Evolutionary conservation across 106 monocot species (phyloP).

Genomic region (Alisma plantagoaquatica): DNA sequence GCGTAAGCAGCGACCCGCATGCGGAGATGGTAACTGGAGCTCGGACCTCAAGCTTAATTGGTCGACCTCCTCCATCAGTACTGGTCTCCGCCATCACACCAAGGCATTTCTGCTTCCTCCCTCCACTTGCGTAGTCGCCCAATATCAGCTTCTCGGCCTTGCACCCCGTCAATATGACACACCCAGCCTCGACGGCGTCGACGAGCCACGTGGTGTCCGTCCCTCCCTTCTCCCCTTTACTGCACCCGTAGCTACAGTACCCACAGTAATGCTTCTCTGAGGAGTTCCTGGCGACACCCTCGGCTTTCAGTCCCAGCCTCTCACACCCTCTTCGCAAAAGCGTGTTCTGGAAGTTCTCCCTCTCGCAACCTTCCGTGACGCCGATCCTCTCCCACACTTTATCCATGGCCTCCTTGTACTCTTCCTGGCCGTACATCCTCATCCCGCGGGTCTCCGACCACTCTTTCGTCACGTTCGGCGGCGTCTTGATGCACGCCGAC

Average conservation of each 20-base stretch:
- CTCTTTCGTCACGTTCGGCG: slow-evolving; percentile 30
- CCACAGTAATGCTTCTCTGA: slow-evolving; percentile 67
- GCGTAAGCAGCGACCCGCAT: slow-evolving; percentile 66
- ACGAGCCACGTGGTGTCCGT: no score
- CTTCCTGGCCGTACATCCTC: slow-evolving; percentile 24
- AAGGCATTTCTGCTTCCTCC: slow-evolving; percentile 34
- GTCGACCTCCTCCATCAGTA: slow-evolving; percentile 10
- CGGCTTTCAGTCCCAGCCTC: slow-evolving; percentile 57
- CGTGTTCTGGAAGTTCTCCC: slow-evolving; percentile 78
- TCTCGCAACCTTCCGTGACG: slow-evolving; percentile 41
- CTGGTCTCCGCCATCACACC: slow-evolving; percentile 48
- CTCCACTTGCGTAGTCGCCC: not conserved
- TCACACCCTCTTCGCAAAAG: slow-evolving; percentile 73
- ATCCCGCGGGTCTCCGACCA: slow-evolving; percentile 50
- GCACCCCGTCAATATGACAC: slow-evolving; percentile 60
- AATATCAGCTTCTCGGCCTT: slow-evolving; percentile 66
- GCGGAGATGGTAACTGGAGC: slow-evolving; percentile 58
- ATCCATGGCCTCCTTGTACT: slow-evolving; percentile 66
- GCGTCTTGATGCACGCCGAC: slow-evolving; percentile 53
- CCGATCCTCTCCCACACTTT: slow-evolving; percentile 58
- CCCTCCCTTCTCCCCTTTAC: no score
- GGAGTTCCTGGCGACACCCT: slow-evolving; percentile 46
- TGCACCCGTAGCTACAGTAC: slow-evolving; percentile 47
- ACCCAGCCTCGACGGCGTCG: slow-evolving; percentile 52
- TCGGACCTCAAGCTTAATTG: slow-evolving; percentile 26